These are phyloP conservation scores for Fusarium mangiferae DNA, from an alignment of 2,329 filamentous ascomycete species.

Conservation along the genomic window DNA sequence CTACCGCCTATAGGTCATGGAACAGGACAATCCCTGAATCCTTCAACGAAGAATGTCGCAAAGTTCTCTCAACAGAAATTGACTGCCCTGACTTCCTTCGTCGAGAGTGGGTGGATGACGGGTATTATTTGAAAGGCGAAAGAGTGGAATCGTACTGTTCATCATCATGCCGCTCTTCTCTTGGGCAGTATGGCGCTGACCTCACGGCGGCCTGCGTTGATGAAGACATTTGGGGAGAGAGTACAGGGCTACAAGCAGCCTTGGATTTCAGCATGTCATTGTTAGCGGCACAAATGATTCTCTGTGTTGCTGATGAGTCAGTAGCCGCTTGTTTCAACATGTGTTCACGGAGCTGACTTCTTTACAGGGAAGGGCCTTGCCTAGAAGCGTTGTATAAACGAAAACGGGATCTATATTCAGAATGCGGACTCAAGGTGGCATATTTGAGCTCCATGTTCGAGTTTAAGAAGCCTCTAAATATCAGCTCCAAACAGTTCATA, in stretches of 20 bases:
- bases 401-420: not conserved
- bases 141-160: not conserved
- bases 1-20: not conserved
- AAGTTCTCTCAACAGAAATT: not conserved
- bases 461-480: not conserved
- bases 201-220: not conserved
- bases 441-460: not conserved
- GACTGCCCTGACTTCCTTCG: not conserved
- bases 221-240: not conserved
- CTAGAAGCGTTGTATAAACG: not conserved
- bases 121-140: too few species aligned
- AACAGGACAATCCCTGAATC: not conserved
- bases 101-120: not conserved
- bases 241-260: not conserved
- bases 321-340: not conserved
- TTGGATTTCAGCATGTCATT: not conserved
- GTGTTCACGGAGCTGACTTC: not conserved
- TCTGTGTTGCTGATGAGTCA: not conserved
- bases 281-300: not conserved
- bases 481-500: fast-evolving
- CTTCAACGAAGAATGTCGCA: not conserved
- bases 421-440: not conserved
- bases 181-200: not conserved
- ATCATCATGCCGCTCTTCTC: not conserved
- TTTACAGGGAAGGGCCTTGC: not conserved